Evolutionary conservation across 2,329 filamentous ascomycete genomes (phyloP).

Genomic region (Macroventuria anomochaeta): DNA sequence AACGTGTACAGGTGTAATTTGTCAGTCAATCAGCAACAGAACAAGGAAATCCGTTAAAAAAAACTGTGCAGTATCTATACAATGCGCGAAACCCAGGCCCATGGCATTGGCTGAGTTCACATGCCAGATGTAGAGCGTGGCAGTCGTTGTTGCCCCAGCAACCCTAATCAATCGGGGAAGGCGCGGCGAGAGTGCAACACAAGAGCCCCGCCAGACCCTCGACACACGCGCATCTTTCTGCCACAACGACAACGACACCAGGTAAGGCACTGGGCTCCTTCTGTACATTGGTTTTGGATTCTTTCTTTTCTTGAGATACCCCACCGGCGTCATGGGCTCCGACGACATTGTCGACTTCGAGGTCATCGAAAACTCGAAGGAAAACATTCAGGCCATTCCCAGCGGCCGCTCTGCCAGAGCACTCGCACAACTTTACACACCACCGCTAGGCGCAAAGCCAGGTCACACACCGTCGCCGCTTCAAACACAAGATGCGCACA

Average conservation of each 20-base stretch:
- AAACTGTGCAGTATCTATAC: too few relatives aligned
- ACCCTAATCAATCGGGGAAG: conserved; percentile 24
- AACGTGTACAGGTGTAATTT: too few relatives aligned
- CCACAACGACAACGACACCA: conserved; percentile 26
- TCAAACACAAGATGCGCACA: conserved; percentile 78
- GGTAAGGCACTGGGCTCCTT: conserved; percentile 15
- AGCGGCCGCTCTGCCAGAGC: conserved; percentile 88
- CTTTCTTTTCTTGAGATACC: conserved; percentile 38
- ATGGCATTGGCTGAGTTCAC: too few relatives aligned
- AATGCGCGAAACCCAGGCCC: too few relatives aligned
- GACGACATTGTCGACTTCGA: conserved; percentile 72
- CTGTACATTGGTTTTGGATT: conserved; percentile 17
- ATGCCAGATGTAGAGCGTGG: not conserved
- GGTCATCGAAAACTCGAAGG: conserved; percentile 94
- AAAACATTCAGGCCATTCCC: conserved; percentile 94
- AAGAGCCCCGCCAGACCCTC: conserved; percentile 26
- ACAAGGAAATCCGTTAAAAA: too few relatives aligned
- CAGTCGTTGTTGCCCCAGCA: conserved; percentile 22
- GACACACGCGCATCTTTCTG: conserved; percentile 22
- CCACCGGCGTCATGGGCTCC: conserved; percentile 49
- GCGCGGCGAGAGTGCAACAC: conserved; percentile 25
- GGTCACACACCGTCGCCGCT: conserved; percentile 61
- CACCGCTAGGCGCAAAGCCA: conserved; percentile 58
- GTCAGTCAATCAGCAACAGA: too few relatives aligned
- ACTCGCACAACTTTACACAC: conserved; percentile 80